Conservation (phyloP, 2,329 filamentous ascomycete species). For the Rhytidhysteron rufulum region DNA sequence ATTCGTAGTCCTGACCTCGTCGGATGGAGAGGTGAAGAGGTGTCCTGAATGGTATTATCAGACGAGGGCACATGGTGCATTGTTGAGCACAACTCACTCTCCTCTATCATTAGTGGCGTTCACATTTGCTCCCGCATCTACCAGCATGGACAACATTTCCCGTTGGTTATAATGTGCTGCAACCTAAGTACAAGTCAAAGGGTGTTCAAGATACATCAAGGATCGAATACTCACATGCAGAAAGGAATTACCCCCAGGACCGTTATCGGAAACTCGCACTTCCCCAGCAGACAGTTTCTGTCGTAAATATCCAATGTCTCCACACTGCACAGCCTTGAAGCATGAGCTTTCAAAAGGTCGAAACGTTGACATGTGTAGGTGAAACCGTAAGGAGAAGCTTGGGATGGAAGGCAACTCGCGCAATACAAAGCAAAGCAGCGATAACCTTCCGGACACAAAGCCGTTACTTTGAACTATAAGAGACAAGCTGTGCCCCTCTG, state of each 20-base stretch:
- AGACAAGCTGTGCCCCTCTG: background rate
- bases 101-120: constrained; percentile 7
- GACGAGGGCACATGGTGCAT: no score
- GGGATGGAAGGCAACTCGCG: background rate
- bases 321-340: background rate
- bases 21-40: constrained; percentile 5
- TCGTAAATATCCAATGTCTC: constrained; percentile 2
- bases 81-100: constrained; percentile 8
- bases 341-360: background rate
- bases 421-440: background rate
- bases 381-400: background rate
- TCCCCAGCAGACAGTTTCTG: background rate
- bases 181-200: constrained; percentile 1
- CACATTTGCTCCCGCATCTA: constrained; percentile 2
- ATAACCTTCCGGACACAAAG: background rate
- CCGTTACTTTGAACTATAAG: background rate
- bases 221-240: constrained; percentile 8
- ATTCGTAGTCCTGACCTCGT: constrained; percentile 1
- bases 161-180: constrained; percentile 4
- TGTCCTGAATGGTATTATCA: constrained; percentile 3
- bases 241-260: constrained; percentile 5
- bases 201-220: background rate
- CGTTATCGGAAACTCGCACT: background rate
- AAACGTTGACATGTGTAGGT: background rate
- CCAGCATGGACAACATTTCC: constrained; percentile 1